A percentile compares a stretch with the other conserved stretches of the same genome.
Conservation (phyloP, 805 yeast genomes). For the Jamesozyma gamospora region DNA sequence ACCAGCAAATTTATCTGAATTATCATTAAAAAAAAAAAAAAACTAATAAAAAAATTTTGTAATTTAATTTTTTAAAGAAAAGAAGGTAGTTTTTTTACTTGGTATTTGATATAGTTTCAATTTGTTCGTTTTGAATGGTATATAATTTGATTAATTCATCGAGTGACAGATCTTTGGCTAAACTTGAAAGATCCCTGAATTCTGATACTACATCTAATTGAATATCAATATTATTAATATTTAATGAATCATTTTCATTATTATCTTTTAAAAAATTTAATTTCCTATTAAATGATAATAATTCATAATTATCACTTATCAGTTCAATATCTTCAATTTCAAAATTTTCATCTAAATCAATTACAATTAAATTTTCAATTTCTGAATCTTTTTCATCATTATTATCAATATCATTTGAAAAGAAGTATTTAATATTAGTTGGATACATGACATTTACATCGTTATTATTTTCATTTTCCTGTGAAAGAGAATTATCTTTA, state of each 20-base stretch:
- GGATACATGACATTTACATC: constrained; percentile 14
- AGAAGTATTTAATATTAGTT: constrained; percentile 24
- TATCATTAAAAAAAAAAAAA: constrained; percentile 20
- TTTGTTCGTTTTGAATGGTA: constrained; percentile 21
- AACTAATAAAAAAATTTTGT: too few relatives aligned
- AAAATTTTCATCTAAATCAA: constrained; percentile 15
- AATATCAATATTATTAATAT: constrained; percentile 6
- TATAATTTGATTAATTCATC: constrained; percentile 18
- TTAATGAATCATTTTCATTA: not conserved
- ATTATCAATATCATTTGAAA: constrained; percentile 23
- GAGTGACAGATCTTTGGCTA: constrained; percentile 11
- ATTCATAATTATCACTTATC: constrained; percentile 22
- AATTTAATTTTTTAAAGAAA: not conserved
- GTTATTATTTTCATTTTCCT: not conserved
- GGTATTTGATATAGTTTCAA: constrained; percentile 15
- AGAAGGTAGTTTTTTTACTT: constrained; percentile 4
- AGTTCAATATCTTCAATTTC: constrained; percentile 15
- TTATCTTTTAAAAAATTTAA: not conserved
- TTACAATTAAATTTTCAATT: constrained; percentile 22
- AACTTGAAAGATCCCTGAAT: constrained; percentile 13
- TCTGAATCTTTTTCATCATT: constrained; percentile 4
- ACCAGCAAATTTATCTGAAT: constrained; percentile 63
- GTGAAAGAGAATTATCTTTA: not conserved
- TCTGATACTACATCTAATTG: constrained; percentile 22
- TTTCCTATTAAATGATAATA: constrained; percentile 12